phyloP scores from a whole-genome alignment of 176 grass and related monocot genomes.

The Cenchrus americanus region DNA sequence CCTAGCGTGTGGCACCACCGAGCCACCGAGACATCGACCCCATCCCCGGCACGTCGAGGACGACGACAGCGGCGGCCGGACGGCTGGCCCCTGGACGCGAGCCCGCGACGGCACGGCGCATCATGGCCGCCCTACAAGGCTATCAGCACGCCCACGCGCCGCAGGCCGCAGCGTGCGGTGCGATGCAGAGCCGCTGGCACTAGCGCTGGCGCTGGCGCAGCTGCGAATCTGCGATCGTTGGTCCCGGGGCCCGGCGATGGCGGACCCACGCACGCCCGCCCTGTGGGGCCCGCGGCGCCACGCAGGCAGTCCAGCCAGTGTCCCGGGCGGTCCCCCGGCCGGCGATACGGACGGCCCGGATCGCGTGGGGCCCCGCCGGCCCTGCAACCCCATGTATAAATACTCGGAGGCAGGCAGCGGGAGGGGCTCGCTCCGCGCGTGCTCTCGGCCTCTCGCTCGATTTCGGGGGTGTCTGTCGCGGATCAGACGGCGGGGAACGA shows the following conservation, averaged over 20 bases:
- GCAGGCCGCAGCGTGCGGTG: background rate
- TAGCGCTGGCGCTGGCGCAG: background rate
- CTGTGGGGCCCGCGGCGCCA: too few relatives aligned
- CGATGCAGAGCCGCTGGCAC: background rate
- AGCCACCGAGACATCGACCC: background rate
- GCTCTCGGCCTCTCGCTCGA: constrained; percentile 45
- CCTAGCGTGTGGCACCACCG: background rate
- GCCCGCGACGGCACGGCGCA: background rate
- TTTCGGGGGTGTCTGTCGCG: constrained; percentile 28
- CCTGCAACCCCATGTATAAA: constrained; percentile 23
- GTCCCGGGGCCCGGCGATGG: background rate
- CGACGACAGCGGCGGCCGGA: background rate
- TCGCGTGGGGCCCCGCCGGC: constrained; percentile 13
- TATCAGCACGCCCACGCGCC: background rate
- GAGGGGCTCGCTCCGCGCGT: background rate
- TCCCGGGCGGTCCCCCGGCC: background rate
- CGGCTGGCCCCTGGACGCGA: too few relatives aligned
- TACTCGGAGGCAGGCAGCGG: background rate
- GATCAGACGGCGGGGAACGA: constrained; percentile 60
- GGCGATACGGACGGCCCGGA: constrained; percentile 43
- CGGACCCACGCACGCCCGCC: too few relatives aligned
- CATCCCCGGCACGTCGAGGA: background rate
- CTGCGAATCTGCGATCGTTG: background rate
- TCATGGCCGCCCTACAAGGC: background rate
- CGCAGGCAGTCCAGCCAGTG: too few relatives aligned